phyloP scores from a whole-genome alignment of 2,329 filamentous ascomycete species.

The Neonectria sp. region DNA sequence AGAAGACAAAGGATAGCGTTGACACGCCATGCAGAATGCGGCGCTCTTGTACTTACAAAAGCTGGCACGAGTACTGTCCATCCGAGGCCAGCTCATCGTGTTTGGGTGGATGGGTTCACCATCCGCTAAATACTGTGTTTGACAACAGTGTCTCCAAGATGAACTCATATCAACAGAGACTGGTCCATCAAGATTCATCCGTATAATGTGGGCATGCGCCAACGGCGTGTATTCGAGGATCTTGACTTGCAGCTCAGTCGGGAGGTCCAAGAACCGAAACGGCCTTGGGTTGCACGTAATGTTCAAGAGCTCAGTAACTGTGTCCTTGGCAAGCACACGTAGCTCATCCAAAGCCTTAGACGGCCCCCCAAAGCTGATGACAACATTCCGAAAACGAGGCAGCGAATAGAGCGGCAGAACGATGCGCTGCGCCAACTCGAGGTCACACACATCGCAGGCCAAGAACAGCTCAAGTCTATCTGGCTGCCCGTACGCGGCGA shows the following conservation, averaged over 20 bases:
- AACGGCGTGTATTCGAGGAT: conserved; percentile 9
- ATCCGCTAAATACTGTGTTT: background rate
- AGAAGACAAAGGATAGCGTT: background rate
- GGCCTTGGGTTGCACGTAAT: background rate
- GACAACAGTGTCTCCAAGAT: background rate
- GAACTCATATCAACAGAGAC: background rate
- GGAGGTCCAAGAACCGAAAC: conserved; percentile 8
- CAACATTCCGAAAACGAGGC: background rate
- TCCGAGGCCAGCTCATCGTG: background rate
- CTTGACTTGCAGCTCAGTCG: conserved; percentile 2
- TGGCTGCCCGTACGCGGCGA: background rate
- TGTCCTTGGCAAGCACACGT: background rate
- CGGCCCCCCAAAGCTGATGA: conserved; percentile 1
- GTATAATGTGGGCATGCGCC: background rate
- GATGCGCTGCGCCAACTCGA: background rate
- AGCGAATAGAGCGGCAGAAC: conserved; percentile 1
- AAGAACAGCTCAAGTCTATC: background rate
- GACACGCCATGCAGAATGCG: background rate
- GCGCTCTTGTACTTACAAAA: background rate
- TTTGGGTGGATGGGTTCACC: too few species aligned
- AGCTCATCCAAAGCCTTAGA: background rate
- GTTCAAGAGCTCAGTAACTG: background rate
- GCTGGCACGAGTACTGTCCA: background rate
- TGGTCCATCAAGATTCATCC: background rate
- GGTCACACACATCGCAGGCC: background rate